A percentile compares a stretch with the other conserved stretches of the same genome.
These are phyloP conservation scores for Backusella liffmaniae DNA, from an alignment of 192 early-diverging fungal genomes.

Conservation along the genomic window DNA sequence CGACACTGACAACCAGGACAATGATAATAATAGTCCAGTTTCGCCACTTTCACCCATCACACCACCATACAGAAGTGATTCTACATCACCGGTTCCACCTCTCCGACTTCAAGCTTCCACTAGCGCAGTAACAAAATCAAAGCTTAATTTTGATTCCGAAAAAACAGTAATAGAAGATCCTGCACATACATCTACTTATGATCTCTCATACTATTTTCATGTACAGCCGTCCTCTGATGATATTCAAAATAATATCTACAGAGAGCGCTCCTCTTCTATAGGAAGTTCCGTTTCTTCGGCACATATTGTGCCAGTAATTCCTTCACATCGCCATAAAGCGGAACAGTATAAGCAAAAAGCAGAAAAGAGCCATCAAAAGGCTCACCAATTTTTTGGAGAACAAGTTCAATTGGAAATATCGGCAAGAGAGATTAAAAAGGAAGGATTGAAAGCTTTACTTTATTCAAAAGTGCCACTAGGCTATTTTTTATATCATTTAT, in stretches of 20 bases:
- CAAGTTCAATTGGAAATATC: constrained; percentile 8
- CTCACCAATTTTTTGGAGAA: constrained; percentile 7
- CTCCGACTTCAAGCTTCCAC: background rate
- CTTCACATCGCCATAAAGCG: background rate
- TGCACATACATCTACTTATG: constrained; percentile 7
- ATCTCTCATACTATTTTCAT: constrained; percentile 14
- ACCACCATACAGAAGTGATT: background rate
- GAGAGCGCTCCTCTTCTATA: background rate
- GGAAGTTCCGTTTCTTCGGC: background rate
- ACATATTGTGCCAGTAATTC: background rate
- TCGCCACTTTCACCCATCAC: background rate
- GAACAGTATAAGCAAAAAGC: background rate
- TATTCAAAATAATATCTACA: background rate
- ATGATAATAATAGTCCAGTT: background rate
- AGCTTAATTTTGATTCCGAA: background rate
- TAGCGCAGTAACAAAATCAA: background rate
- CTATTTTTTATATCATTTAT: constrained; percentile 14
- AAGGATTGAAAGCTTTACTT: constrained; percentile 10
- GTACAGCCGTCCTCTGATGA: background rate
- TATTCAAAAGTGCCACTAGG: constrained; percentile 9
- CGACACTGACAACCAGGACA: background rate
- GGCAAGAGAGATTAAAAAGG: constrained; percentile 8
- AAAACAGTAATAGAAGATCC: background rate
- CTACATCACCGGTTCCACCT: background rate
- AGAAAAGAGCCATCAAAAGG: constrained; percentile 7